These are phyloP conservation scores for Tephrocybe sp. DNA, from an alignment of 768 basidiomycete genomes.

Conservation along the genomic window DNA sequence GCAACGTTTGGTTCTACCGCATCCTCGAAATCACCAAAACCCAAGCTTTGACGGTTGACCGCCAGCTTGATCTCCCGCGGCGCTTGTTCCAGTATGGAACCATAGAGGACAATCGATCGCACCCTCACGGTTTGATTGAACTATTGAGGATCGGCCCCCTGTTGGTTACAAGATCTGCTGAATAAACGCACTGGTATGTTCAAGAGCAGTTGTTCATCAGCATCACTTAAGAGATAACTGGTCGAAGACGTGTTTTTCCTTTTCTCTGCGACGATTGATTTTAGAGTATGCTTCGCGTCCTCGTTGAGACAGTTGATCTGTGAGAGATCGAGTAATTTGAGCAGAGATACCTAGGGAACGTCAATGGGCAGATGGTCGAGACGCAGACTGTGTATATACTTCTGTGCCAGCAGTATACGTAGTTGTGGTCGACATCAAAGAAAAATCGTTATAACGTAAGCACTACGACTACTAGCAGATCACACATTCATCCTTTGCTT, in stretches of 20 bases:
- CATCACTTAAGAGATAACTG: conserved; percentile 63
- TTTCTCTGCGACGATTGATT: conserved; percentile 46
- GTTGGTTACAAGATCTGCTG: neutral
- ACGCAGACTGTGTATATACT: conserved; percentile 11
- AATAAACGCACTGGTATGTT: conserved; percentile 56
- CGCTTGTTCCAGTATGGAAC: conserved; percentile 39
- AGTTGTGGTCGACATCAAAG: conserved; percentile 16
- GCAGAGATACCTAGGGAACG: conserved; percentile 45
- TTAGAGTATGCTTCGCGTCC: conserved; percentile 45
- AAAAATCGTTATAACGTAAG: conserved; percentile 14
- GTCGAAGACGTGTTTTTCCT: conserved; percentile 42
- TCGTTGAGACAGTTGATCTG: conserved; percentile 78
- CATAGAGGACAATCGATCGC: conserved; percentile 55
- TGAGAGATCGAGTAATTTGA: conserved; percentile 55
- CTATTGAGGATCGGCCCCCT: conserved; percentile 27
- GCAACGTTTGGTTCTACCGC: conserved; percentile 48
- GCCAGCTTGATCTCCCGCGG: conserved; percentile 65
- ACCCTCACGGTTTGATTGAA: conserved; percentile 72
- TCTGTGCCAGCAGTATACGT: too few relatives aligned
- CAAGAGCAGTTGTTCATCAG: conserved; percentile 71
- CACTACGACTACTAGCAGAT: conserved; percentile 50
- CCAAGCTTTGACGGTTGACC: conserved; percentile 57
- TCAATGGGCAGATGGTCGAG: conserved; percentile 4
- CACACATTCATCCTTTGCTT: conserved; percentile 93
- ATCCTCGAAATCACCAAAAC: conserved; percentile 67